These are phyloP conservation scores for Nematocida minor DNA, from an alignment of 371 early-diverging fungal species.

Conservation along the genomic window DNA sequence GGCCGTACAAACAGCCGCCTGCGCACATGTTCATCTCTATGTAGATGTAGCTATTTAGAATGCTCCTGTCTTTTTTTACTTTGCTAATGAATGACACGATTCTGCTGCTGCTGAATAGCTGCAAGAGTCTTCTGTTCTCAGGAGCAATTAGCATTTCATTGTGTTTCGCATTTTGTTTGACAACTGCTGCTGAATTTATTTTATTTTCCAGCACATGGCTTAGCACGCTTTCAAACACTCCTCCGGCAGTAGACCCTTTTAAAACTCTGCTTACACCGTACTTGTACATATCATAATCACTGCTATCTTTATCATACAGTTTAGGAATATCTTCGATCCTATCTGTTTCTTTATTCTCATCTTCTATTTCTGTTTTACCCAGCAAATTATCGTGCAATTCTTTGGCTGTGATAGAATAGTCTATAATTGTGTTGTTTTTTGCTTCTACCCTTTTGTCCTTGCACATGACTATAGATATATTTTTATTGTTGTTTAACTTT, in stretches of 20 bases:
- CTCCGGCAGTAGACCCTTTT: conserved; percentile 34
- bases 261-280: neutral
- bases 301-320: neutral
- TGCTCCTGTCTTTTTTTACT: neutral
- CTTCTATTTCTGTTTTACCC: neutral
- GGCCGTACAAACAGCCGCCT: conserved; percentile 34
- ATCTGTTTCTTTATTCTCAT: too few relatives aligned
- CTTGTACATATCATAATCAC: neutral
- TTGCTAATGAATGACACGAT: conserved; percentile 23
- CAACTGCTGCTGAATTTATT: neutral
- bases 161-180: conserved; percentile 12
- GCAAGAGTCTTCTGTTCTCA: neutral
- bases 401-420: conserved; percentile 20
- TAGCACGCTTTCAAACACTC: conserved; percentile 19
- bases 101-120: conserved; percentile 33
- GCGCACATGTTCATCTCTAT: conserved; percentile 40
- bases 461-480: conserved; percentile 32
- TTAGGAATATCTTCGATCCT: neutral
- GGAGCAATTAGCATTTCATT: neutral
- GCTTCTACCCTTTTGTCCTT: conserved; percentile 47
- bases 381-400: neutral
- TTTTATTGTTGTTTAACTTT: neutral
- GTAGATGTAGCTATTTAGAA: conserved; percentile 4
- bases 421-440: neutral
- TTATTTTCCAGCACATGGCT: neutral